phyloP scores from a whole-genome alignment of 805 yeast genomes.

The Starmerella bombi region DNA sequence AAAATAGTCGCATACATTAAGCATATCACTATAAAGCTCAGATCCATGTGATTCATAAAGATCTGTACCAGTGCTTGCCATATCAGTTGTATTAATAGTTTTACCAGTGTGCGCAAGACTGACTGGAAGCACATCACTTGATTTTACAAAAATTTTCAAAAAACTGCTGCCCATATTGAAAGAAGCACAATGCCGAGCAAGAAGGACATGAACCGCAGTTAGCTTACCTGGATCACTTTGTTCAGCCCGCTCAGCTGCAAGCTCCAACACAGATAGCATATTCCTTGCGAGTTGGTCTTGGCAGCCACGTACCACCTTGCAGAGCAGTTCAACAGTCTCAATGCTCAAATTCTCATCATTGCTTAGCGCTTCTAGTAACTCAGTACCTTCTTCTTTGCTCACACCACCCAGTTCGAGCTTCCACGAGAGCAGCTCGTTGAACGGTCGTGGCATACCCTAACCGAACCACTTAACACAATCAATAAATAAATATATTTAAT shows the following conservation, averaged over 20 bases:
- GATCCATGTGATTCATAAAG: no score
- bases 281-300: background rate
- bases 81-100: no score
- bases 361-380: background rate
- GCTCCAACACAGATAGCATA: background rate
- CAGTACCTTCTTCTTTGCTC: background rate
- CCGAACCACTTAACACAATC: no score
- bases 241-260: background rate
- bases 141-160: background rate
- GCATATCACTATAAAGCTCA: no score
- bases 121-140: background rate
- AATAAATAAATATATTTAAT: no score
- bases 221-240: background rate
- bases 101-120: background rate
- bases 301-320: background rate
- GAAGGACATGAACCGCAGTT: background rate
- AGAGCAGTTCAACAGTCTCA: background rate
- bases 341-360: background rate
- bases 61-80: no score
- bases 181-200: background rate
- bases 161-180: background rate
- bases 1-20: no score
- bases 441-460: background rate
- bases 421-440: background rate
- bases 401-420: background rate